These are phyloP conservation scores for Primulina huaijiensis DNA, from an alignment of 257 asterid genomes.

Conservation along the genomic window DNA sequence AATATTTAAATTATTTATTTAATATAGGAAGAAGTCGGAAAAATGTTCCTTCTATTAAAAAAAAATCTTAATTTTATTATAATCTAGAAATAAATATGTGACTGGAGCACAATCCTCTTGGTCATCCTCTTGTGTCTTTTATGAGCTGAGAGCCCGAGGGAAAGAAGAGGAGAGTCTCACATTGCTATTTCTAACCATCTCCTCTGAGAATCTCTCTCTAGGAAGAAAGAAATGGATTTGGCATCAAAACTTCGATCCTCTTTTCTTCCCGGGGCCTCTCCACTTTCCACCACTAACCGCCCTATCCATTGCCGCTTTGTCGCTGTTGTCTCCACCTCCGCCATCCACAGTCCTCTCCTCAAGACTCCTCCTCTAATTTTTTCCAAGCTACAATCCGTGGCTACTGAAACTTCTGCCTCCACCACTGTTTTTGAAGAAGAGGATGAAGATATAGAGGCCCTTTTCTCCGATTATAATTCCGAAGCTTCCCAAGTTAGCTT, in stretches of 20 bases:
- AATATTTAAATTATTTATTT: too few relatives aligned
- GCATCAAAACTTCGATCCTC: constrained; percentile 50
- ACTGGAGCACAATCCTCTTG: too few relatives aligned
- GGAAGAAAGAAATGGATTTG: constrained; percentile 28
- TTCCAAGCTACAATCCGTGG: constrained; percentile 53
- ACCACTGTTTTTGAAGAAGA: constrained; percentile 38
- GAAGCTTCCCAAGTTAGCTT: constrained; percentile 32
- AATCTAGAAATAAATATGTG: too few relatives aligned
- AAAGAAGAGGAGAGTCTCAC: too few relatives aligned
- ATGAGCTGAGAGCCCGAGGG: too few relatives aligned
- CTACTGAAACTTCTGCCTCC: constrained; percentile 58
- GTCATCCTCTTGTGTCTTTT: too few relatives aligned
- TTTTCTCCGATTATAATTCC: constrained; percentile 42
- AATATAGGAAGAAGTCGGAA: too few relatives aligned
- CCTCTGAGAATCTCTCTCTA: too few relatives aligned
- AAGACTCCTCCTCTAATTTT: constrained; percentile 33
- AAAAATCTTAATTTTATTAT: too few relatives aligned
- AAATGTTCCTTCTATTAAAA: too few relatives aligned
- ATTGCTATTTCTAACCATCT: too few relatives aligned
- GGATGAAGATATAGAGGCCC: constrained; percentile 67
- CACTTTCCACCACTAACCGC: constrained; percentile 33
- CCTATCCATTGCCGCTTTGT: constrained; percentile 21
- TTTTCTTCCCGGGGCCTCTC: constrained; percentile 52
- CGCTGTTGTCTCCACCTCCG: constrained; percentile 33
- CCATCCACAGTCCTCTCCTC: constrained; percentile 19